Evolutionary conservation across 1,284 basidiomycete species (phyloP).

Genomic region (Amylostereum areolatum): DNA sequence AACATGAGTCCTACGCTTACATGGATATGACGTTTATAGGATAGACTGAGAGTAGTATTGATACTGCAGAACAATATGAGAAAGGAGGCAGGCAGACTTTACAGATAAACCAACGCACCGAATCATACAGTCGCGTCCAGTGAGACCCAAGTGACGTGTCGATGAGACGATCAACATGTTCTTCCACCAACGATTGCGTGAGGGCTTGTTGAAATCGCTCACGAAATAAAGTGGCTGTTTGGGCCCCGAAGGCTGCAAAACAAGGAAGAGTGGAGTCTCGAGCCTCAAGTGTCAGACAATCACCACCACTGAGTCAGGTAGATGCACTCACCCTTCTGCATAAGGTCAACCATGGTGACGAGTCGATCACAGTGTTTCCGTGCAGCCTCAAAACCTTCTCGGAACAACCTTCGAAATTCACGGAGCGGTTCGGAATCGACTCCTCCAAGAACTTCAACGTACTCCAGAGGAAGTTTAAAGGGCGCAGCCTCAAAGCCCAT

Average conservation of each 20-base stretch:
- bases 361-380: slow-evolving; percentile 97
- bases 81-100: neutral
- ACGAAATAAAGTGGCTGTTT: slow-evolving; percentile 82
- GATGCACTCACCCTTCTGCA: slow-evolving; percentile 76
- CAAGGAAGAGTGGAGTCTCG: slow-evolving; percentile 90
- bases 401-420: slow-evolving; percentile 87
- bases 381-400: slow-evolving; percentile 89
- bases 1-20: too few species aligned
- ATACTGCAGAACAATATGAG: slow-evolving; percentile 33
- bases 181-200: slow-evolving; percentile 82
- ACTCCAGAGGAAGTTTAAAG: slow-evolving; percentile 94
- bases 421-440: slow-evolving; percentile 70
- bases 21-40: slow-evolving; percentile 30
- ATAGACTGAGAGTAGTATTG: slow-evolving; percentile 87
- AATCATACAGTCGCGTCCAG: slow-evolving; percentile 91
- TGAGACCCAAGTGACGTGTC: slow-evolving; percentile 86
- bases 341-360: slow-evolving; percentile 92
- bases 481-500: slow-evolving; percentile 98
- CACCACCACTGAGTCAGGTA: neutral
- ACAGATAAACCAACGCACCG: slow-evolving; percentile 41
- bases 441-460: slow-evolving; percentile 95
- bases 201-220: slow-evolving; percentile 93
- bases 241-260: slow-evolving; percentile 86
- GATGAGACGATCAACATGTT: slow-evolving; percentile 85
- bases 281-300: neutral